Evolutionary conservation across 2,329 filamentous ascomycete species (phyloP), one percentile per base, ranked within the genome.

Genomic region (Ophiocordyceps sinensis): DNA sequence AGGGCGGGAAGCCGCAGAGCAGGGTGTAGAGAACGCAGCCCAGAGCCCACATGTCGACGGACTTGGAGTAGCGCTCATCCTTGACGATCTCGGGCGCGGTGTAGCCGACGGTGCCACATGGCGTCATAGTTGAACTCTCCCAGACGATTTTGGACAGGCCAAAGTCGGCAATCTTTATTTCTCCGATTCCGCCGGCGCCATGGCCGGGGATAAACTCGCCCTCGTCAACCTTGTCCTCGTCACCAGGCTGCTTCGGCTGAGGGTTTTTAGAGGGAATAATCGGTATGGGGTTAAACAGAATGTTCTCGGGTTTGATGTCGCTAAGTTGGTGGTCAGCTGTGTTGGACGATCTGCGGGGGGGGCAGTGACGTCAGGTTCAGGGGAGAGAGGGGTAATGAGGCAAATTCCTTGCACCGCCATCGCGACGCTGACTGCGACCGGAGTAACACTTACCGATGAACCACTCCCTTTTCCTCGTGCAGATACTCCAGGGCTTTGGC

Each of bases 61-160:
- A 93, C 70, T 96, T 98, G 31, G 89, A 96, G 62, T 98, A 98
- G 19, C 88, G 79, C 64, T 98, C 91, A 62, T 98, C 91, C 65
- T 96, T 96, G 59, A 98, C 91, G 47, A 98, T 98, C 58, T 98
- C 91, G 8, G 91, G 91, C 4, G 91, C 91, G 4, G 91, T 96
- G 64, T 98, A 98, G 36, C 91, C 91, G 43, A 96, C 91, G 0
- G 91, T 98, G 43, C 91, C 91, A 60, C 91, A 98, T n/a, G 91
- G 91, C 3, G 91, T 98, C 85, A 95, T 96, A 10, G 91, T 98
- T 57, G 94, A 85, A 51, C 79, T 91, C 53, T 96, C 91, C 91
- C 91, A 98, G 14, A 98, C 86, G 49, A 98, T 84, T 65, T 98
- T 98, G 47, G 89, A 95, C 10, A 98, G 70, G 41, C 91, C 91